These are phyloP conservation scores for Aspergillus jensenii DNA, from an alignment of 2,329 filamentous ascomycete species.

Conservation along the genomic window DNA sequence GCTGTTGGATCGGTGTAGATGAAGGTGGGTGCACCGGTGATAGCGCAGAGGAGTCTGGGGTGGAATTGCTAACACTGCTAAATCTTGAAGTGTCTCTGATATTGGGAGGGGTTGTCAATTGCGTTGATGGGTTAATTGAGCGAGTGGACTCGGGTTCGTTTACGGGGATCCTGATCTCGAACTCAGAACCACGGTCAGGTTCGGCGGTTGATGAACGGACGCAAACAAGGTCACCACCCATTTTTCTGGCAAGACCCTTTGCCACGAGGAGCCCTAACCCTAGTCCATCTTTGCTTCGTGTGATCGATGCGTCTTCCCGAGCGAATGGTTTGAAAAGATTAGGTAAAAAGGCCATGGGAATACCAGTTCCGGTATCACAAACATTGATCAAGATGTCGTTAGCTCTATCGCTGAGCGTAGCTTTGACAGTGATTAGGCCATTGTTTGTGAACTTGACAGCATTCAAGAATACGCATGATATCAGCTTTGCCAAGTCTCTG, in stretches of 20 bases:
- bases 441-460: constrained; percentile 70
- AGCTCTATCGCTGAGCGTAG: constrained; percentile 51
- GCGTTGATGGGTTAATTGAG: constrained; percentile 50
- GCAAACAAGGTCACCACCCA: constrained; percentile 67
- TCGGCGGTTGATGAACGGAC: constrained; percentile 63
- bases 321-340: constrained; percentile 70
- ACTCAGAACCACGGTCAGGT: constrained; percentile 63
- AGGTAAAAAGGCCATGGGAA: constrained; percentile 64
- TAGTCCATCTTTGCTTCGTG: constrained; percentile 65
- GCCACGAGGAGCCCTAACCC: constrained; percentile 71
- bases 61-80: constrained; percentile 24
- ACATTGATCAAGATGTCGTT: constrained; percentile 62
- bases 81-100: constrained; percentile 21
- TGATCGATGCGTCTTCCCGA: constrained; percentile 67
- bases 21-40: constrained; percentile 26
- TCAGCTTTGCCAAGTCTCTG: constrained; percentile 62
- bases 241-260: constrained; percentile 67
- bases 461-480: constrained; percentile 65
- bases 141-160: constrained; percentile 49
- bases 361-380: constrained; percentile 67
- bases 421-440: constrained; percentile 59
- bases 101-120: constrained; percentile 35
- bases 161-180: constrained; percentile 66
- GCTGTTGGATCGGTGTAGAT: constrained; percentile 30
- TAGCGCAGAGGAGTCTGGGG: constrained; percentile 19